Base-by-base conservation (phyloP, 257 asterid genomes). In the Salvia rosmarinus region DNA sequence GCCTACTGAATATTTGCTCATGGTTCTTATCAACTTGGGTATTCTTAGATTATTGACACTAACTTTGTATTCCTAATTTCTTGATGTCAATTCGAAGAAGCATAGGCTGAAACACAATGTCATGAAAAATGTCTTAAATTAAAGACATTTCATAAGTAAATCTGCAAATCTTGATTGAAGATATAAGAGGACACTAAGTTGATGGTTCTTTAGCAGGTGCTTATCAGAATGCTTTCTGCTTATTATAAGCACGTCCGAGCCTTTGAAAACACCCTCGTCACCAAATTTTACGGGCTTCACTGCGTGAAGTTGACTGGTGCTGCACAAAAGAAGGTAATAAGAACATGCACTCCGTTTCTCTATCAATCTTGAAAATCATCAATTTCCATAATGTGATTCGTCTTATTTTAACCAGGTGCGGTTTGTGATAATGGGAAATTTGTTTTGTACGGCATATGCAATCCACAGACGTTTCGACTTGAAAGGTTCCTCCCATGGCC, bases 401-500 rank as follows among this genome's bases (percentile, higher is more conserved):
- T 39, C 35, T 67, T 67, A 34, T 11, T 47, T 30, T 75, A 71
- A 39, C 51, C 89, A 93, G 98, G 97, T 90, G 43, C 87, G 97
- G 16, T 93, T 93, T 77, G 96, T 93, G 55, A 89, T 93, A 21
- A 93, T 93, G 96, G 97, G 98, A 77, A 93, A 93, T 67, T 77
- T 93, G 80, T 93, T 93, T 79, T 87, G 97, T 60, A 85, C 92
- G 16, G 88, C 84, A 50, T 81, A 78, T 83, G 76, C 83, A 39
- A 86, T 90, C 78, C 98, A 93, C 78, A 82, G 96, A 63, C 89
- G 96, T 34, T 93, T 89, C 8, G 98, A 93, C 85, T 77, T 93
- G 77, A 93, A 93, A 75, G 98, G 98, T 21, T 93, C 98, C 54
- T 93, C 98, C 57, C 96, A 84, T 56, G 98, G 99, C 17, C 99